Conservation (phyloP, 495 filamentous ascomycete genomes). For the Parmelia sp. region DNA sequence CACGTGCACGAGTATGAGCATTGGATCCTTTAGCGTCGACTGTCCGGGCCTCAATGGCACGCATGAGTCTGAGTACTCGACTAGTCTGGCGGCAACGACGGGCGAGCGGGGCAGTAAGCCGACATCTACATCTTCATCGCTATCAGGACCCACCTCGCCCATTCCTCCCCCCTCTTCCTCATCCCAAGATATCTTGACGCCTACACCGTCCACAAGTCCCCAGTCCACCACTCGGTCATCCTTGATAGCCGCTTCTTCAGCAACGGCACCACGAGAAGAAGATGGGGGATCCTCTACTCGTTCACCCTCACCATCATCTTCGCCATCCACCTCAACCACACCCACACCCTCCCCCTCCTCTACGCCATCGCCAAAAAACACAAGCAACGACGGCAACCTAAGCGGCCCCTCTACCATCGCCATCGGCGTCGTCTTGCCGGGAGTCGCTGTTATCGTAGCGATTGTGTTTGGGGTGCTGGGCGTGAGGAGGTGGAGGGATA, state of each 20-base stretch:
- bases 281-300: neutral
- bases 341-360: neutral
- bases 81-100: neutral
- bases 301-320: neutral
- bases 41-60: neutral
- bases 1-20: neutral
- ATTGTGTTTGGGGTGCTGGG: neutral
- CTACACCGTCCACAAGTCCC: too few relatives aligned
- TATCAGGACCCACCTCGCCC: too few relatives aligned
- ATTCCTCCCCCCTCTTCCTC: neutral
- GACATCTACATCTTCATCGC: neutral
- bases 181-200: neutral
- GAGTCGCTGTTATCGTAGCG: neutral
- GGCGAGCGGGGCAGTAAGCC: too few relatives aligned
- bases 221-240: too few relatives aligned
- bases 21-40: neutral
- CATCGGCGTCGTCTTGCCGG: neutral
- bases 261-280: too few relatives aligned
- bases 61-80: neutral
- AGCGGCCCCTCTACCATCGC: neutral
- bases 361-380: neutral
- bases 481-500: neutral
- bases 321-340: neutral
- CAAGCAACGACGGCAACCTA: neutral
- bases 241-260: too few relatives aligned